Evolutionary conservation across 1,139 yeast genomes (phyloP), one percentile per base, ranked within the genome.

Genomic region (Geotrichum macrosporum): DNA sequence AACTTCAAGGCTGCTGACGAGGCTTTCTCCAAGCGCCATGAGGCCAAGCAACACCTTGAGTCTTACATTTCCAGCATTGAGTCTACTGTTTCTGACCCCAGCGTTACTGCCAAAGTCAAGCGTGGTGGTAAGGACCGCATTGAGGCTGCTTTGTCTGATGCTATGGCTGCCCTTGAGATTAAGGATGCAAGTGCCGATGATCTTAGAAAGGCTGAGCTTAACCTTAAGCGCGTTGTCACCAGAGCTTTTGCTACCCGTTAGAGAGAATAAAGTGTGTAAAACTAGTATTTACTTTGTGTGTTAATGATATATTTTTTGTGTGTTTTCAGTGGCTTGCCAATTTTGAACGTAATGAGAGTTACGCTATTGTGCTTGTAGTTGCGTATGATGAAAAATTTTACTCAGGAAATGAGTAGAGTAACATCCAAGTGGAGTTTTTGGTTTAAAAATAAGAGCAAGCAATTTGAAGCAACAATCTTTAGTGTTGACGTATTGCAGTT

Each of bases 201-300:
- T 75, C 82, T 77, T 79, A 87, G 97, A 84, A 92, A 87, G 84
- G 98, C 99, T 70, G 98, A 92, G 81, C 87, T 94, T 72, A 83
- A 89, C 74, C 86, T 92, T 74, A 94, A 92, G 89, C 85, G 98
- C 77, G 96, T 94, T 71, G 96, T 88, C 73, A 89, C 96, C 80
- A 89, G 89, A 81, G 97, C 97, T 74, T 86, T 88, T 88, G 84
- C 96, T 66, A 80, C 96, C 74, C 96, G 96, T 82, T 88, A 86
- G 27, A 24, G 27, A 24, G 27, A 18, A 13, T 16, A 3, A 8
- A n/a, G 37, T 34, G 24, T 34, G 21, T 34, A 34, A 18, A 9
- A 12, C 6, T 5, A 9, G 10, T n/a, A n/a, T n/a, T n/a, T n/a
- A n/a, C n/a, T n/a, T n/a, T n/a, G n/a, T n/a, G n/a, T n/a, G n/a